Evolutionary conservation across 257 asterid genomes (phyloP).

Genomic region (Penstemon davidsonii): DNA sequence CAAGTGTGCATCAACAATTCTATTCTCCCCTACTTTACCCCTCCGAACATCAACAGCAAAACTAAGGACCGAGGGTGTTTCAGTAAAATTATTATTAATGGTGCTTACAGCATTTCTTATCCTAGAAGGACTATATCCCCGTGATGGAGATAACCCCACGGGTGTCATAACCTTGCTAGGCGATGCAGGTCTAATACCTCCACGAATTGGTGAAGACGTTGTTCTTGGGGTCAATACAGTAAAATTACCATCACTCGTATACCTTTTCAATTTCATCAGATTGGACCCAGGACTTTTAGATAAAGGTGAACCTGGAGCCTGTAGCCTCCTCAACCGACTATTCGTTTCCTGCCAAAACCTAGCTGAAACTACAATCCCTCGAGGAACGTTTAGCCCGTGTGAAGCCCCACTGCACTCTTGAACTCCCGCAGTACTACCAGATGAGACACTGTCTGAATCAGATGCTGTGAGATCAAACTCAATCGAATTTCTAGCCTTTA

Average conservation of each 20-base stretch:
- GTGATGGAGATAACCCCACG: slow-evolving; percentile 68
- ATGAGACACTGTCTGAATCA: slow-evolving; percentile 89
- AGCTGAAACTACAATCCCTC: slow-evolving; percentile 69
- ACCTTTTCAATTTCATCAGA: slow-evolving; percentile 57
- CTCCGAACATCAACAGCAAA: slow-evolving; percentile 91
- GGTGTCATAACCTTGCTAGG: slow-evolving; percentile 64
- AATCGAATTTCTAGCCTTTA: slow-evolving; percentile 48
- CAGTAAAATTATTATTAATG: slow-evolving; percentile 61
- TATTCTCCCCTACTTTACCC: slow-evolving; percentile 87
- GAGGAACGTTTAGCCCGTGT: slow-evolving; percentile 46
- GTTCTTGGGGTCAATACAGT: slow-evolving; percentile 63
- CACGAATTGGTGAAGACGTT: slow-evolving; percentile 74
- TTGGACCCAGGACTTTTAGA: slow-evolving; percentile 68
- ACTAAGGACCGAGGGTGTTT: slow-evolving; percentile 92
- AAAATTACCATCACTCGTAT: slow-evolving; percentile 41
- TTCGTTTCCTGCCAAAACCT: slow-evolving; percentile 97
- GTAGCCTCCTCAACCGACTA: slow-evolving; percentile 80
- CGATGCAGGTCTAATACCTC: slow-evolving; percentile 66
- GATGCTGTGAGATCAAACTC: slow-evolving; percentile 67
- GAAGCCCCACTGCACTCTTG: slow-evolving; percentile 54
- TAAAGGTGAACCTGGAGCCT: slow-evolving; percentile 79
- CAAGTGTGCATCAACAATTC: slow-evolving; percentile 76
- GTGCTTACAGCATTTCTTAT: slow-evolving; percentile 79
- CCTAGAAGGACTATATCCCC: slow-evolving; percentile 77
- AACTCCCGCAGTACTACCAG: slow-evolving; percentile 83